These are phyloP conservation scores for Nannochloropsis salina DNA, from an alignment of 108 stramenopile species.

Conservation along the genomic window DNA sequence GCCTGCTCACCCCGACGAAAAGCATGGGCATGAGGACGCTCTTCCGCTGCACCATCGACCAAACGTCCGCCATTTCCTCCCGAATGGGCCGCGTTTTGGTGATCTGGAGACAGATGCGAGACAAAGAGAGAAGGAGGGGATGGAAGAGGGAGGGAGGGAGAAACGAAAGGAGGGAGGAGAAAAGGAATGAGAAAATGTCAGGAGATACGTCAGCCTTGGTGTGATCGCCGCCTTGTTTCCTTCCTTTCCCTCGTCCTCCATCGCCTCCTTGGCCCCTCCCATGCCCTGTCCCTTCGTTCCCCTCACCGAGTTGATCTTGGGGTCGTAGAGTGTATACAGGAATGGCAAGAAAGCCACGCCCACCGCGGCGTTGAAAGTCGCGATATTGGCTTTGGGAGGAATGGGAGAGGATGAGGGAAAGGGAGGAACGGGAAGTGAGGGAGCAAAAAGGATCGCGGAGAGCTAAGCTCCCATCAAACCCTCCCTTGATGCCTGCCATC, in stretches of 20 bases:
- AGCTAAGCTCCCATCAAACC: neutral
- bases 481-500: neutral
- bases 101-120: neutral
- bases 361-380: neutral
- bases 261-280: neutral
- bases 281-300: neutral
- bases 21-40: neutral
- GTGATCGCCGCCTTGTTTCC: neutral
- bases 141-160: neutral
- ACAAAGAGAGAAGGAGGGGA: neutral
- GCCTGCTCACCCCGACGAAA: neutral
- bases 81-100: neutral
- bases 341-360: neutral
- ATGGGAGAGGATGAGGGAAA: neutral
- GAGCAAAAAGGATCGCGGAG: neutral
- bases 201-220: neutral
- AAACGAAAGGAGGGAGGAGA: neutral
- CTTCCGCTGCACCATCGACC: constrained; percentile 2
- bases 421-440: neutral
- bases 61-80: neutral
- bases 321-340: neutral
- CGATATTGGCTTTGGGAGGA: neutral
- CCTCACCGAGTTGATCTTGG: neutral
- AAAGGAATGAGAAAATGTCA: neutral
- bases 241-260: neutral